Conservation (phyloP, 305 asterid genomes). For the Solanum hybrid region DNA sequence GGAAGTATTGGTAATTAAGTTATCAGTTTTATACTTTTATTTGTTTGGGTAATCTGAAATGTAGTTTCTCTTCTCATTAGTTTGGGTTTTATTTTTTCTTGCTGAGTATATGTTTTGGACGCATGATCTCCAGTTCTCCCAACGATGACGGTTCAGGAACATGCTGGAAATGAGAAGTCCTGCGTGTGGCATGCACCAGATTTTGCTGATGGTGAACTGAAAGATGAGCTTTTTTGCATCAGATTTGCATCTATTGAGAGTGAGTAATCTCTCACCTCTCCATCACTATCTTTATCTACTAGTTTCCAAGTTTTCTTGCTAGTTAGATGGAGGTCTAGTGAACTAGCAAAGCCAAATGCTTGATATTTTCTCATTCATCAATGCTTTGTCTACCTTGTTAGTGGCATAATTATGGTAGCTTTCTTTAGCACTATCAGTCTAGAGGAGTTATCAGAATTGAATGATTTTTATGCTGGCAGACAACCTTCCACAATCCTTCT, state of each 20-base stretch:
- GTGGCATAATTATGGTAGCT: background rate
- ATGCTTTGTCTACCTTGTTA: background rate
- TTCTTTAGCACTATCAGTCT: background rate
- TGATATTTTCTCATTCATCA: background rate
- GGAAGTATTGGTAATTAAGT: background rate
- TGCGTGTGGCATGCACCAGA: constrained; percentile 49
- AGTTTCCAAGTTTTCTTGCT: background rate
- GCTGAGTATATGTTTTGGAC: background rate
- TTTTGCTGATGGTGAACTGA: constrained; percentile 43
- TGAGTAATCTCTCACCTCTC: constrained; percentile 14
- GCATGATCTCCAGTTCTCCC: constrained; percentile 19
- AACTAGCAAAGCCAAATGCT: background rate
- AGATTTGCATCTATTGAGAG: constrained; percentile 42
- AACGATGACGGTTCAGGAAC: constrained; percentile 37
- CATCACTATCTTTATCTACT: background rate
- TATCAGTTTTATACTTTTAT: background rate
- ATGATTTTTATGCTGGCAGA: background rate
- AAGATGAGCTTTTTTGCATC: constrained; percentile 37
- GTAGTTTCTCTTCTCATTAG: background rate
- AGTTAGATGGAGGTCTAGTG: background rate
- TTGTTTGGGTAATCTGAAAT: background rate
- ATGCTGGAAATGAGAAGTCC: constrained; percentile 40
- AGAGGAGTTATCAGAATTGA: background rate
- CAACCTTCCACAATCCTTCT: background rate
- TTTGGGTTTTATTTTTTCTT: background rate